Evolutionary conservation across 1,139 yeast genomes (phyloP).

Genomic region (Arxiozyma heterogenica): DNA sequence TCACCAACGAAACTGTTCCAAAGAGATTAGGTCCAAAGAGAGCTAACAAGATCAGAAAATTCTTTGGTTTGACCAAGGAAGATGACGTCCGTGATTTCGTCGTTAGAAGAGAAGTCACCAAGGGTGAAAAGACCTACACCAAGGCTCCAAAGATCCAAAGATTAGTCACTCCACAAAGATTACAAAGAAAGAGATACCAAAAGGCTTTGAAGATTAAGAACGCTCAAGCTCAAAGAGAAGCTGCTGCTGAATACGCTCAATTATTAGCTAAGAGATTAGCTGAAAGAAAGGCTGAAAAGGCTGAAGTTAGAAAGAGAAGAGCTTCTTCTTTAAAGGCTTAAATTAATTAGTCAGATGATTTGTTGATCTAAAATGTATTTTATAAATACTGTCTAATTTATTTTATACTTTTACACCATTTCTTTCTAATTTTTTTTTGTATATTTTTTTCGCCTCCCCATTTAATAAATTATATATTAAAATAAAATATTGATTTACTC

Average conservation of each 20-base stretch:
- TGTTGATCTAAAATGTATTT: background rate
- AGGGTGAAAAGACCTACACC: conserved; percentile 98
- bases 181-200: conserved; percentile 98
- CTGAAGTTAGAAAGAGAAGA: conserved; percentile 98
- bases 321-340: conserved; percentile 95
- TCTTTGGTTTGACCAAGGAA: conserved; percentile 97
- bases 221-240: conserved; percentile 99
- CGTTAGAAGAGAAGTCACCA: conserved; percentile 95
- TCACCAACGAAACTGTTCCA: conserved; percentile 90
- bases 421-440: conserved; percentile 11
- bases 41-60: conserved; percentile 99
- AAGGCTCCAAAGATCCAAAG: conserved; percentile 99
- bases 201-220: conserved; percentile 88
- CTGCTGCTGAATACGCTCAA: conserved; percentile 99
- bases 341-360: conserved; percentile 12
- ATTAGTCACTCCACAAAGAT: conserved; percentile 97
- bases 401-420: conserved; percentile 9
- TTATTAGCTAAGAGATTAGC: conserved; percentile 96
- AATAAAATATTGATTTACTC: background rate
- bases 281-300: conserved; percentile 97
- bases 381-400: conserved; percentile 2
- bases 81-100: conserved; percentile 94
- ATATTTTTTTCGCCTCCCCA: conserved; percentile 6
- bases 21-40: conserved; percentile 99
- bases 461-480: conserved; percentile 3